Percentiles rank a stretch among this genome's conserved stretches.
These are phyloP conservation scores for Amaranthus cruentus DNA, from an alignment of 148 eudicot species.

Conservation along the genomic window DNA sequence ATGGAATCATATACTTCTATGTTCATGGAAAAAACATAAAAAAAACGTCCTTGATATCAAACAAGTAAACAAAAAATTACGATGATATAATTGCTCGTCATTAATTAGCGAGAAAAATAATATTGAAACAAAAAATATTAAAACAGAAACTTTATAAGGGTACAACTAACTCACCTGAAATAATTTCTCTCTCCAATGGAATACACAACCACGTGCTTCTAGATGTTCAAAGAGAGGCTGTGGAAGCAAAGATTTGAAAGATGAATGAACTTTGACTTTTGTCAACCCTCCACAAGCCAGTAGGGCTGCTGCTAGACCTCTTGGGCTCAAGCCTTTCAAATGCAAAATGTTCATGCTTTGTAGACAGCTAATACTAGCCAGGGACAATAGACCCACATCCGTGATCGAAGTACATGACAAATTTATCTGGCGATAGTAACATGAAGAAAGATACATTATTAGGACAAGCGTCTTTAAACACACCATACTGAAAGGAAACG, in stretches of 20 bases:
- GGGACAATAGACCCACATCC: conserved; percentile 71
- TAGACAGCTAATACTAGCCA: conserved; percentile 74
- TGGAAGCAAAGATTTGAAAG: conserved; percentile 56
- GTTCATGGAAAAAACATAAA: no score
- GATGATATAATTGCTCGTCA: no score
- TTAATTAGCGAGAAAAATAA: neutral
- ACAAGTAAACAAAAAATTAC: neutral
- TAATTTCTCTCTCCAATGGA: conserved; percentile 71
- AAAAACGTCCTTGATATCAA: no score
- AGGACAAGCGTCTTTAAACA: neutral
- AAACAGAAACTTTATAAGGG: neutral
- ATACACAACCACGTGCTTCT: conserved; percentile 73
- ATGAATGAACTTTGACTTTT: conserved; percentile 76
- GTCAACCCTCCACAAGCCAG: conserved; percentile 81
- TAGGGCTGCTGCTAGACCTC: conserved; percentile 68
- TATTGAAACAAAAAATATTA: no score
- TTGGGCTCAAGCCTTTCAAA: conserved; percentile 61
- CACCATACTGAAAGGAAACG: neutral
- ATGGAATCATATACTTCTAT: no score
- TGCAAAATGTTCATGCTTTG: conserved; percentile 75
- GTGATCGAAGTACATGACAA: conserved; percentile 78
- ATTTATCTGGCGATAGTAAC: conserved; percentile 47
- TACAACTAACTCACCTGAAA: conserved; percentile 49
- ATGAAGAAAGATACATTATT: neutral
- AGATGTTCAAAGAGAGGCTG: conserved; percentile 53